Conservation (phyloP, 345 rosid genomes). For the Noccaea bulbosa region DNA sequence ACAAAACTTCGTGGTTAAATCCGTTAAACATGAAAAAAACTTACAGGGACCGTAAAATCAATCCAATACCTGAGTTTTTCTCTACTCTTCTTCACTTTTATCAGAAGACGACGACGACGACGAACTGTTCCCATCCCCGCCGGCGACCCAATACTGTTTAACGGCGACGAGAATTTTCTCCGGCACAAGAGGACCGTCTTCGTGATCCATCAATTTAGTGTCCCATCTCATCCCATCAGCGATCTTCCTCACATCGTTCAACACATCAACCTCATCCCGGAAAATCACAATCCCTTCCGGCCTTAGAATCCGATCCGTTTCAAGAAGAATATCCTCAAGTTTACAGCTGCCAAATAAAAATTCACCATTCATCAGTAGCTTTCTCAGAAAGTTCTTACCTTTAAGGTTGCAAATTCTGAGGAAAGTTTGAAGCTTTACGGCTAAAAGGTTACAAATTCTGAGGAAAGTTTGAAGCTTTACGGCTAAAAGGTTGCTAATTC, state of each 20-base stretch:
- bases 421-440: neutral
- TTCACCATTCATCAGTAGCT: conserved; percentile 16
- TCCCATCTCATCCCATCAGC: conserved; percentile 93
- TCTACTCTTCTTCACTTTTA: conserved; percentile 36
- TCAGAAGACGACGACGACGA: conserved; percentile 35
- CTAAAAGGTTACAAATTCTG: neutral
- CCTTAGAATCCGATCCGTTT: conserved; percentile 86
- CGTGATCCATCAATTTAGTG: conserved; percentile 83
- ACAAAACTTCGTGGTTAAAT: conserved; percentile 24
- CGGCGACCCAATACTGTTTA: conserved; percentile 91
- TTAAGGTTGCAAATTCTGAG: neutral
- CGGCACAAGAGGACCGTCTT: conserved; percentile 94
- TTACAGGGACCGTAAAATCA: conserved; percentile 29
- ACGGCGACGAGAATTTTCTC: conserved; percentile 76
- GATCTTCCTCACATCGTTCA: conserved; percentile 75
- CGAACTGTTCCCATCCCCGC: conserved; percentile 58
- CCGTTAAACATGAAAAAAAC: neutral
- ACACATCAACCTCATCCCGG: conserved; percentile 81
- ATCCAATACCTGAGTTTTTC: conserved; percentile 26
- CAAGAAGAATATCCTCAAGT: conserved; percentile 83
- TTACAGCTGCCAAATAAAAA: conserved; percentile 60
- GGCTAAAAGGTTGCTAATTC: neutral
- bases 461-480: conserved; percentile 21
- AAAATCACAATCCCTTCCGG: conserved; percentile 85
- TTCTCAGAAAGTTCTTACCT: neutral